A percentile compares a stretch with the other conserved stretches of the same genome.
phyloP scores from a whole-genome alignment of 441 rosid genomes.

The Erodium texanum region DNA sequence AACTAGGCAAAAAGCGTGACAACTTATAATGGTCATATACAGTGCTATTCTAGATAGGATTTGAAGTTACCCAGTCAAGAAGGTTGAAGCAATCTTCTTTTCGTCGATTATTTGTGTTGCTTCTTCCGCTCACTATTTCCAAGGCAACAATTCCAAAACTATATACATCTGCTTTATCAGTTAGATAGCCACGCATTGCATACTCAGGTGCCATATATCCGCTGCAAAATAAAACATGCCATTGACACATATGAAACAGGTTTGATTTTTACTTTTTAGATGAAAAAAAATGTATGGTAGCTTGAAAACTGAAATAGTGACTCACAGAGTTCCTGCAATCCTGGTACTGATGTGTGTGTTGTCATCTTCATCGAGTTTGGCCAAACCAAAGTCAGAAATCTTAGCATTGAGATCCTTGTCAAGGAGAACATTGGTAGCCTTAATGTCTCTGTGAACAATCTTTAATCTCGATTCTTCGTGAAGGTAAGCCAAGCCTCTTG shows the following conservation, averaged over 20 bases:
- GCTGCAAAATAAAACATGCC: slow-evolving; percentile 18
- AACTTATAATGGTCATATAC: neutral
- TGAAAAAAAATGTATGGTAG: no score
- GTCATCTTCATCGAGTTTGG: neutral
- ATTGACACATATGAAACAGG: no score
- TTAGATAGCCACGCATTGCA: slow-evolving; percentile 38
- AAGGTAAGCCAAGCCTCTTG: slow-evolving; percentile 42
- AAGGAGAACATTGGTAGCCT: slow-evolving; percentile 38
- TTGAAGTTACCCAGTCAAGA: slow-evolving; percentile 38
- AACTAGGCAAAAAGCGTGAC: no score
- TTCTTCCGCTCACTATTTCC: slow-evolving; percentile 38
- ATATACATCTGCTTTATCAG: slow-evolving; percentile 44
- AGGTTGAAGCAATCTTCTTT: slow-evolving; percentile 26
- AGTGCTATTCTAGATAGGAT: neutral
- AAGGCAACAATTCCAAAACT: slow-evolving; percentile 42
- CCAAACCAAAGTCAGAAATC: slow-evolving; percentile 28
- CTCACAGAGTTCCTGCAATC: slow-evolving; percentile 42
- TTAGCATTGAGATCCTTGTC: slow-evolving; percentile 32
- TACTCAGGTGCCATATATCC: slow-evolving; percentile 54
- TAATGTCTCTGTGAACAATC: slow-evolving; percentile 48
- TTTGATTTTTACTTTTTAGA: no score
- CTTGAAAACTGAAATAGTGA: neutral
- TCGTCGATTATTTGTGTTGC: slow-evolving; percentile 23
- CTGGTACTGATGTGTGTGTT: slow-evolving; percentile 31
- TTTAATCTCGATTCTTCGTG: slow-evolving; percentile 49